Evolutionary conservation across 192 early-diverging fungal species (phyloP), one percentile per base, ranked within the genome.

Genomic region (Entophlyctis luteolus): DNA sequence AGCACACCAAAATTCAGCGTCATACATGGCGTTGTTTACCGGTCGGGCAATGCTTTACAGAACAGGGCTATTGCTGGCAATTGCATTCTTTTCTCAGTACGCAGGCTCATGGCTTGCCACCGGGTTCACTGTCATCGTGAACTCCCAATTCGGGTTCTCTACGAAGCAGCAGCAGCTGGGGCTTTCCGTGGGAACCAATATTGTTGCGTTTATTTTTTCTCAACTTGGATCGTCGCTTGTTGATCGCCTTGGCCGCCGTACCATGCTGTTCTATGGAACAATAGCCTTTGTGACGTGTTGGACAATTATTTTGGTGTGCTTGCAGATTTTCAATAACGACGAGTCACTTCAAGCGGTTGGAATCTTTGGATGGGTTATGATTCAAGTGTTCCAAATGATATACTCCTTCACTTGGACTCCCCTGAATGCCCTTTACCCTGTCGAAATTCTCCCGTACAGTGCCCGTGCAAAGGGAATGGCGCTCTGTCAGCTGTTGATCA

Each of bases 361-460:
- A 6, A 73, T 79, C 48, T 45, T 80, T 34, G 33, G 39, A 12
- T 42, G 39, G 39, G n/a, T 42, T n/a, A 42, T 42, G 39, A 42
- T 42, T n/a, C 39, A 42, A 42, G n/a, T 73, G 28, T 80, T 80
- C 71, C 45, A 39, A 20, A 79, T 79, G 31, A 62, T 68, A 36
- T 80, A 82, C 77, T 67, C 79, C 2, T 55, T 83, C 55, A 55
- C 70, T 14, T 82, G 73, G 75, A 82, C 79, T 25, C 76, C 79
- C 22, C 53, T 80, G 59, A 68, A 82, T 47, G 74, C 75, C 14
- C 52, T 82, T 29, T 84, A 83, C 45, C 65, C 71, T 32, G 76
- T 77, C 65, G 78, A 80, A 70, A 58, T 74, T 32, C 79, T 80
- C 2, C 31, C 53, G 27, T 72, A 79, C 49, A 35, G 48, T 12